phyloP scores from a whole-genome alignment of 2,329 filamentous ascomycete genomes.

The Claviceps monticola region DNA sequence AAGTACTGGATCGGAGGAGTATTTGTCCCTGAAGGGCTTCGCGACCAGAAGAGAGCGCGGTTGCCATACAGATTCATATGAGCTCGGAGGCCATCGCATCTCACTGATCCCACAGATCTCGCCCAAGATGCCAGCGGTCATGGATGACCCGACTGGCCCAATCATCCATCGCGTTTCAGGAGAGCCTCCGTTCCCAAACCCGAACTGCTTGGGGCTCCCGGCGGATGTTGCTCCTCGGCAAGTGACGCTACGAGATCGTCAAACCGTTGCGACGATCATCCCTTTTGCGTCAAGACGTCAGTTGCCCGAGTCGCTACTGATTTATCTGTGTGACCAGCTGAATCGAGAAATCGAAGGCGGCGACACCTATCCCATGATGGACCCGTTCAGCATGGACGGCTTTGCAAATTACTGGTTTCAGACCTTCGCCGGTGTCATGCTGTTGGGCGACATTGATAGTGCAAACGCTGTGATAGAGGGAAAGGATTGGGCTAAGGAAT shows the following conservation, averaged over 20 bases:
- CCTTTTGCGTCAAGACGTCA: conserved; percentile 66
- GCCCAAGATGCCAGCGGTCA: conserved; percentile 52
- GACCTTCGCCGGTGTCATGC: conserved; percentile 79
- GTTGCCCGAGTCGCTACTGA: conserved; percentile 61
- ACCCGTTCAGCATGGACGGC: conserved; percentile 56
- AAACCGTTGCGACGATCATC: conserved; percentile 71
- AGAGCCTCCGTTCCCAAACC: conserved; percentile 48
- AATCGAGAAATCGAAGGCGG: conserved; percentile 86
- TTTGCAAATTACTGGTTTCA: conserved; percentile 85
- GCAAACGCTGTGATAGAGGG: conserved; percentile 43
- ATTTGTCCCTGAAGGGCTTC: neutral
- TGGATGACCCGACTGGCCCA: conserved; percentile 61
- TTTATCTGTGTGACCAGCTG: conserved; percentile 69
- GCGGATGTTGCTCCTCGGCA: conserved; percentile 56
- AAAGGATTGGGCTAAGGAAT: conserved; percentile 66
- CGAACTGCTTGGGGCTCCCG: conserved; percentile 49
- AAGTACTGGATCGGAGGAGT: neutral
- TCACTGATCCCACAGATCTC: neutral
- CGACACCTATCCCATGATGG: conserved; percentile 82
- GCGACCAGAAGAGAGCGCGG: neutral
- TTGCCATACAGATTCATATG: neutral
- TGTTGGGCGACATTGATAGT: conserved; percentile 59
- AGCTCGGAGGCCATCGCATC: neutral
- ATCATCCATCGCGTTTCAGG: conserved; percentile 59
- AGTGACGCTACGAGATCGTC: conserved; percentile 70